Evolutionary conservation across 176 grass and related monocot species (phyloP).

Genomic region (Sorghum bicolor): DNA sequence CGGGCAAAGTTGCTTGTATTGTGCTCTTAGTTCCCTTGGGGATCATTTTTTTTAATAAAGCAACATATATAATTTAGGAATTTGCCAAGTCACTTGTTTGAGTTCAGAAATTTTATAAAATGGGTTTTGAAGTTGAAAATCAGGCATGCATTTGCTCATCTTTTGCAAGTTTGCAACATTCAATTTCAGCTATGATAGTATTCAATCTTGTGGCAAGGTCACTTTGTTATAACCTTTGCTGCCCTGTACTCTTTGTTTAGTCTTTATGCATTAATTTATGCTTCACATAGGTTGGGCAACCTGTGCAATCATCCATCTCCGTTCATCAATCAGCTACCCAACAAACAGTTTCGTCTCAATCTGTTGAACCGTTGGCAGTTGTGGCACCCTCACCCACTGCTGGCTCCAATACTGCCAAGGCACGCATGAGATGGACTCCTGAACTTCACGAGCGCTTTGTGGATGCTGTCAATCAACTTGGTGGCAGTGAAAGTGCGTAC

Average conservation of each 20-base stretch:
- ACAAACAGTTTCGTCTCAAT: slow-evolving; percentile 55
- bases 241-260: neutral
- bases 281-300: slow-evolving; percentile 48
- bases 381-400: slow-evolving; percentile 46
- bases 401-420: slow-evolving; percentile 50
- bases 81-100: neutral
- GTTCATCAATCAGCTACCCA: slow-evolving; percentile 44
- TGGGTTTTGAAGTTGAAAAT: neutral
- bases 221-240: slow-evolving; percentile 7
- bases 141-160: neutral
- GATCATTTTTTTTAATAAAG: neutral
- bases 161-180: neutral
- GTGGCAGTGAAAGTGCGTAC: slow-evolving; percentile 93
- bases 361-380: slow-evolving; percentile 47
- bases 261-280: neutral
- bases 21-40: neutral
- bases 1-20: neutral
- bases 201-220: slow-evolving; percentile 19
- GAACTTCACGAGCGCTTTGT: slow-evolving; percentile 96
- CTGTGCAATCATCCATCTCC: slow-evolving; percentile 29
- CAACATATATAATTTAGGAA: neutral
- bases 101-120: neutral
- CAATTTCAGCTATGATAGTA: neutral
- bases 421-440: slow-evolving; percentile 94
- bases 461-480: slow-evolving; percentile 89